Conservation (phyloP, 2,329 filamentous ascomycete genomes). For the Verticillium nubilum region DNA sequence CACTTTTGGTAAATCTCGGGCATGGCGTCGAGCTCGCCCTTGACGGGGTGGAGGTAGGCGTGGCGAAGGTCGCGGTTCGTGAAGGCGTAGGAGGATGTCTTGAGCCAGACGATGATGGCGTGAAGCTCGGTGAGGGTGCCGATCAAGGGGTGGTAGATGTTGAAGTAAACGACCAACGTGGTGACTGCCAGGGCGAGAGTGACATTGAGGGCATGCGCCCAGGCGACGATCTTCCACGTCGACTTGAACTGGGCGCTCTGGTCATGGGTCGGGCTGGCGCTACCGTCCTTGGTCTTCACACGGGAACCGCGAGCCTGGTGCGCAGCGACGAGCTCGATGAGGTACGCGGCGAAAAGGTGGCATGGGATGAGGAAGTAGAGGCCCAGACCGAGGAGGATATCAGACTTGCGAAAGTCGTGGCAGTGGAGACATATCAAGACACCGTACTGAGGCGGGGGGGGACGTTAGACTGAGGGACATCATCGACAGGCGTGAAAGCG, state of each 20-base stretch:
- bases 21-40: constrained; percentile 60
- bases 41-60: constrained; percentile 73
- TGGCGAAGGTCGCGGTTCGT: constrained; percentile 94
- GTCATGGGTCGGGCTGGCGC: constrained; percentile 51
- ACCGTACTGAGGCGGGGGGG: constrained; percentile 75
- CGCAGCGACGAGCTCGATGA: constrained; percentile 82
- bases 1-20: constrained; percentile 78
- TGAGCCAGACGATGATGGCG: constrained; percentile 92
- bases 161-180: constrained; percentile 81
- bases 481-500: background rate
- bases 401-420: constrained; percentile 77
- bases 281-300: constrained; percentile 46
- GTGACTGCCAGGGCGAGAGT: constrained; percentile 75
- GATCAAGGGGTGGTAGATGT: constrained; percentile 89
- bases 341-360: constrained; percentile 83
- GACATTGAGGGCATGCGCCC: constrained; percentile 78
- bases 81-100: constrained; percentile 91
- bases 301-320: constrained; percentile 68
- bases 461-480: background rate
- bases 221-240: constrained; percentile 76
- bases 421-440: constrained; percentile 88
- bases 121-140: constrained; percentile 88
- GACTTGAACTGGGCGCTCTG: constrained; percentile 62
- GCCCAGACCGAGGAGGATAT: constrained; percentile 67
- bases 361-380: constrained; percentile 86